Percentiles rank a stretch among this genome's conserved stretches.
Evolutionary conservation across 495 filamentous ascomycete genomes (phyloP).

Genomic region (Hypoxylon intermedium): DNA sequence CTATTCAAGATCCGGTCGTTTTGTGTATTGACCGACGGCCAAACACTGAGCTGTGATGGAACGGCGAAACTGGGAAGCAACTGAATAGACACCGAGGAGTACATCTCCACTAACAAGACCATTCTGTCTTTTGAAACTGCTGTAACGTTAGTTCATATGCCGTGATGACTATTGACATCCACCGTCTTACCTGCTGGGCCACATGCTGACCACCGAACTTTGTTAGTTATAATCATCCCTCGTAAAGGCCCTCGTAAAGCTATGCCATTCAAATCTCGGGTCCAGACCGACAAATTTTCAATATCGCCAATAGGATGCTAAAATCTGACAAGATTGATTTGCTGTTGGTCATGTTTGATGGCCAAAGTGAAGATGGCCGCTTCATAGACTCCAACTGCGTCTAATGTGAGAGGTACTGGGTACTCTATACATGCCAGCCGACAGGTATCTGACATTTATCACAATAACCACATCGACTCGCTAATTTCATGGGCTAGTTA

Average conservation of each 20-base stretch:
- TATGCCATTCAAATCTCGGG: background rate
- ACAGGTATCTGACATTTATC: background rate
- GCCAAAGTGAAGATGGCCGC: background rate
- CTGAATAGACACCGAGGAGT: background rate
- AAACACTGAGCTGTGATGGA: background rate
- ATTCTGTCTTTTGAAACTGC: constrained; percentile 9
- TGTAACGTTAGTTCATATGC: background rate
- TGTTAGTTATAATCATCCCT: background rate
- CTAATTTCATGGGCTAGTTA: background rate
- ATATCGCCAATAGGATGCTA: background rate
- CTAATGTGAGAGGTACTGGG: background rate
- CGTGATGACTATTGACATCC: background rate
- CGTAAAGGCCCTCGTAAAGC: too few species aligned
- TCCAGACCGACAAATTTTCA: background rate
- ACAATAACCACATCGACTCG: background rate
- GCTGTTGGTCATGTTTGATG: background rate
- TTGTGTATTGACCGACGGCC: background rate
- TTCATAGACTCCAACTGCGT: background rate
- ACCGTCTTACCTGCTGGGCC: background rate
- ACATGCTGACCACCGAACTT: background rate
- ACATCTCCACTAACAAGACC: constrained; percentile 3
- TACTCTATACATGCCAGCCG: background rate
- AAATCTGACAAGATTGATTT: background rate
- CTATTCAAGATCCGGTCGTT: background rate
- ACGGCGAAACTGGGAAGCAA: background rate